Base-by-base conservation (phyloP, 805 yeast species). In the Blastobotrys terrestris region DNA sequence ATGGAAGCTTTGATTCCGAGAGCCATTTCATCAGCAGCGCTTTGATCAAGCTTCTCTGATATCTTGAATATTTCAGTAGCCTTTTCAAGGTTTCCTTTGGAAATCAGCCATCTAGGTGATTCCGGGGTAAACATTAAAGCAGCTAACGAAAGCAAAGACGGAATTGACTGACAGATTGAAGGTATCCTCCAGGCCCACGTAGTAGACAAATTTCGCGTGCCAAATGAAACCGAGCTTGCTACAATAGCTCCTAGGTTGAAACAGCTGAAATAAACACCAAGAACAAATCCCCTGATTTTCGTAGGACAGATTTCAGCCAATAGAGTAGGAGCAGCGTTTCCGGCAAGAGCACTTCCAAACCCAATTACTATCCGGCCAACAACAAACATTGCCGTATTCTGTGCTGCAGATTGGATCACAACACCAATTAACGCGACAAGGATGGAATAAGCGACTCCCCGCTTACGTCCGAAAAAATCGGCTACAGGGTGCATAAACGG, bases 241-340 rank as follows among this genome's bases (percentile, higher is more conserved):
- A 78, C 62, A 52, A 77, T 61, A n/a, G 80, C 79, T 46, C 83
- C 83, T 26, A 11, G 35, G 8, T 11, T 11, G 35, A 26, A 26
- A 85, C 20, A 81, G 76, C 52, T 83, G 85, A 60, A 83, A 67
- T 56, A 76, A 70, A 60, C 89, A 15, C 54, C 89, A n/a, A n/a
- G n/a, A n/a, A n/a, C n/a, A n/a, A n/a, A n/a, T n/a, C n/a, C n/a
- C 72, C 90, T 78, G 26, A 43, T 35, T 5, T 46, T 18, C 19
- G 53, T 55, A 44, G 44, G 46, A 20, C 55, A 40, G 31, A 48
- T 4, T 39, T 55, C 52, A 16, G 47, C 76, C 64, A 84, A 87
- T 80, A 87, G 84, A 55, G 83, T 83, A 13, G 94, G 92, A 56
- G 84, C 82, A 31, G 88, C 82, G 16, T 88, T 80, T 16, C 89